Evolutionary conservation across 2,329 filamentous ascomycete species (phyloP).

Genomic region (Ophidiomyces ophidiicola): DNA sequence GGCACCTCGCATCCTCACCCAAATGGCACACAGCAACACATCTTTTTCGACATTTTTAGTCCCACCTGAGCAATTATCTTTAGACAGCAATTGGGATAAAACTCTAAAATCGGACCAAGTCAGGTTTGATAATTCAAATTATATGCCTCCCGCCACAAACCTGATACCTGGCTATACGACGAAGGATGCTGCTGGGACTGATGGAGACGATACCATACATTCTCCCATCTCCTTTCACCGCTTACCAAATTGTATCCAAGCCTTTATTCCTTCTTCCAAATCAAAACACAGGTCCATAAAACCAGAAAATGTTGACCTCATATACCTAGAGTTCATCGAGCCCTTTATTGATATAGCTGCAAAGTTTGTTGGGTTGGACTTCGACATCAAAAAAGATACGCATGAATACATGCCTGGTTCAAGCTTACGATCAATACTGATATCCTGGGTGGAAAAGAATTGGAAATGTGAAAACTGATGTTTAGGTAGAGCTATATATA

Average conservation of each 20-base stretch:
- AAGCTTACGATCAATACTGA: slow-evolving; percentile 46
- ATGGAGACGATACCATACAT: slow-evolving; percentile 87
- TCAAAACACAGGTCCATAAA: slow-evolving; percentile 17
- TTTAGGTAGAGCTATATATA: too few relatives aligned
- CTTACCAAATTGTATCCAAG: slow-evolving; percentile 74
- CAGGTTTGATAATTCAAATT: slow-evolving; percentile 8
- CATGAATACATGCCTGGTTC: slow-evolving; percentile 41
- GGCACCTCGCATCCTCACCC: slow-evolving; percentile 39
- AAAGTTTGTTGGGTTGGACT: slow-evolving; percentile 45
- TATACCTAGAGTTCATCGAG: slow-evolving; percentile 86
- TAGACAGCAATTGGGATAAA: slow-evolving; percentile 15
- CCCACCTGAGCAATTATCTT: slow-evolving; percentile 36
- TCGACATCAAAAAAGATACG: slow-evolving; percentile 39
- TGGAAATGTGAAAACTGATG: slow-evolving; percentile 34
- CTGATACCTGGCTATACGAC: slow-evolving; percentile 75
- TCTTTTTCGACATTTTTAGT: slow-evolving; percentile 25
- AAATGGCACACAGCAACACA: slow-evolving; percentile 15
- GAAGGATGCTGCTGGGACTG: slow-evolving; percentile 63
- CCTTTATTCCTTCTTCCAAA: slow-evolving; percentile 43
- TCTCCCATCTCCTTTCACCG: slow-evolving; percentile 58
- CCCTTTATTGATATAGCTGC: slow-evolving; percentile 67
- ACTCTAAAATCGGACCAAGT: slow-evolving; percentile 2
- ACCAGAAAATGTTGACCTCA: slow-evolving; percentile 67
- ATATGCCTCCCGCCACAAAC: slow-evolving; percentile 5
- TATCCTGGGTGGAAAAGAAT: slow-evolving; percentile 46